Percentiles rank a stretch among this genome's conserved stretches.
These are phyloP conservation scores for Kodamaea neixiangensis DNA, from an alignment of 805 yeast species.

Conservation along the genomic window DNA sequence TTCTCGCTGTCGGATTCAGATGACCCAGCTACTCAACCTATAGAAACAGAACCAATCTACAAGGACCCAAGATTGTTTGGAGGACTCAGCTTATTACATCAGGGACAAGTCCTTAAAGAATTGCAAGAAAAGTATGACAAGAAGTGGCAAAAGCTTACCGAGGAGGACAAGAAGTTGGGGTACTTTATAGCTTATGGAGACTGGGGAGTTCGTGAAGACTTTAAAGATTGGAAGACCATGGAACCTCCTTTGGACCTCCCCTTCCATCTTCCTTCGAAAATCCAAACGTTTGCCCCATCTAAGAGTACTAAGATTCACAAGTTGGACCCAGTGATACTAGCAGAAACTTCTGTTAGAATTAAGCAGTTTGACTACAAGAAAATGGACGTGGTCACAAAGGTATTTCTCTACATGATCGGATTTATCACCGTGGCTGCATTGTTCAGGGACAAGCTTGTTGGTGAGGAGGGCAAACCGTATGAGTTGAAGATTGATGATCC, in stretches of 20 bases:
- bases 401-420: slow-evolving; percentile 50
- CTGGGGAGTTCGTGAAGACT: slow-evolving; percentile 67
- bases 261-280: slow-evolving; percentile 28
- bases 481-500: slow-evolving; percentile 42
- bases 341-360: slow-evolving; percentile 45
- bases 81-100: slow-evolving; percentile 47
- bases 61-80: slow-evolving; percentile 38
- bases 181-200: slow-evolving; percentile 69
- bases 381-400: slow-evolving; percentile 59
- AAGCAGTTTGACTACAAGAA: slow-evolving; percentile 48
- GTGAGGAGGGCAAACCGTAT: slow-evolving; percentile 44
- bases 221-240: slow-evolving; percentile 46
- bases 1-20: slow-evolving; percentile 27
- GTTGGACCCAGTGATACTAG: slow-evolving; percentile 44
- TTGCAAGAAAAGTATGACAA: slow-evolving; percentile 50
- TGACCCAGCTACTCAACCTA: slow-evolving; percentile 47
- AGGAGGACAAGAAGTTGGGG: slow-evolving; percentile 53
- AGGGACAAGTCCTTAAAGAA: slow-evolving; percentile 58
- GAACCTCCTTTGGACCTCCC: slow-evolving; percentile 62
- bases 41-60: slow-evolving; percentile 46
- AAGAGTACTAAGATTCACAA: slow-evolving; percentile 25
- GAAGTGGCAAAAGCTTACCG: slow-evolving; percentile 55
- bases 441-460: slow-evolving; percentile 54
- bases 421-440: slow-evolving; percentile 53
- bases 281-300: slow-evolving; percentile 36